Base-by-base conservation (phyloP, 129 eudicot genomes). In the Saposhnikovia divaricata region DNA sequence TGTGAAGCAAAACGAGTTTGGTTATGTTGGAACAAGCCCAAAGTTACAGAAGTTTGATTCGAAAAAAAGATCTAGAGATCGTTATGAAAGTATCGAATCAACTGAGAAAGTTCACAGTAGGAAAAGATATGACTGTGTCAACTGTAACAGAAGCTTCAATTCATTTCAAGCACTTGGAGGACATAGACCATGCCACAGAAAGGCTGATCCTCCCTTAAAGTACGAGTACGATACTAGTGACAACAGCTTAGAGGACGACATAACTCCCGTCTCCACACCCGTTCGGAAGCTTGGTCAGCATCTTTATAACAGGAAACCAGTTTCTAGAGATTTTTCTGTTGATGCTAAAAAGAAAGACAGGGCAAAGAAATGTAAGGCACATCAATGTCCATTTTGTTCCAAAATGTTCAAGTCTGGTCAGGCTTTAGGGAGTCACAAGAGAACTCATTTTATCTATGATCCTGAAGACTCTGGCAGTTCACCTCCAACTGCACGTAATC, bases 391-490 rank as follows among this genome's bases (percentile, higher is more conserved):
- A 16, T 87, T 90, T 78, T 96, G 99, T 80, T 82, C 81, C 75
- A 90, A 85, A 86, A 85, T 90, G 80, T 96, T 90, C 74, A 90
- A 90, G 84, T 90, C 95, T n/a, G 99, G 99, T 65, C 99, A 96
- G 83, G 99, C 99, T 57, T 87, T 96, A 81, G 99, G 99, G 53
- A 97, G 99, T 77, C 99, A 96, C 82, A 96, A 96, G 83, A 84
- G 99, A 88, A 89, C 97, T 47, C 99, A 96, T 90, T 85, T 90
- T 61, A 76, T 89, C 69, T 83, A 85, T 21, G 90, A 89, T 77
- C 38, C 87, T 77, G 96, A 77, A 71, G 90, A 80, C 39, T 87
- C 76, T 45, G 74, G 38, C 55, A 76, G 83, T 80, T 88, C 76
- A 1, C 59, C 76, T 28, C 79, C 83, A 40, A 51, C 50, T 18